Evolutionary conservation across 1,284 basidiomycete genomes (phyloP).

Genomic region (Microbotryum silenes-acaulis): DNA sequence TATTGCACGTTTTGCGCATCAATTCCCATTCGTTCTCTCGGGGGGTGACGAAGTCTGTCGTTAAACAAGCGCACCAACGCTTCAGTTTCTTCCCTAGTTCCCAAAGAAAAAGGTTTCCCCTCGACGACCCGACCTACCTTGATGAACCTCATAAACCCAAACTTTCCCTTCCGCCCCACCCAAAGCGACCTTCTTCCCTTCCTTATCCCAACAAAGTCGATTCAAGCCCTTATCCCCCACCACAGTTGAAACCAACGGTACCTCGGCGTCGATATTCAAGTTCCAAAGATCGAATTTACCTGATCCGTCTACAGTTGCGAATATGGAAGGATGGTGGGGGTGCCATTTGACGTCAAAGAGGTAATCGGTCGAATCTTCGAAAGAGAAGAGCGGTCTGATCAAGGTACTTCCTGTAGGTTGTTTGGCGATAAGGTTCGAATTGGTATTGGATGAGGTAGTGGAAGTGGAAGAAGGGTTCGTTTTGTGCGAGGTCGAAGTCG

Average conservation of each 20-base stretch:
- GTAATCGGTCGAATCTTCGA: slow-evolving; percentile 94
- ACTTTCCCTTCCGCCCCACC: slow-evolving; percentile 87
- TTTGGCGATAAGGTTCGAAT: slow-evolving; percentile 41
- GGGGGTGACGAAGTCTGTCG: slow-evolving; percentile 22
- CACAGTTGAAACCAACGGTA: slow-evolving; percentile 63
- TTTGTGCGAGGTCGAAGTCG: not conserved
- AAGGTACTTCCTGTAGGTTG: slow-evolving; percentile 40
- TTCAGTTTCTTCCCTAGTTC: no score
- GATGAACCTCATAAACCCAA: slow-evolving; percentile 79
- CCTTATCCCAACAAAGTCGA: slow-evolving; percentile 44
- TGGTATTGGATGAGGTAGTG: slow-evolving; percentile 41
- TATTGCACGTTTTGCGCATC: slow-evolving; percentile 21
- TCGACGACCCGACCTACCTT: not conserved
- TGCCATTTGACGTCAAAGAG: slow-evolving; percentile 99
- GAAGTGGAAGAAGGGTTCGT: not conserved
- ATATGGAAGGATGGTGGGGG: slow-evolving; percentile 84
- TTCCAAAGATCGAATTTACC: slow-evolving; percentile 97
- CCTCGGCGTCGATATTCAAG: slow-evolving; percentile 87
- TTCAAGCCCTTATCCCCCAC: slow-evolving; percentile 16
- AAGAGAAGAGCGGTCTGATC: slow-evolving; percentile 71
- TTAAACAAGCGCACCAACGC: no score
- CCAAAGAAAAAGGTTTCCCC: not conserved
- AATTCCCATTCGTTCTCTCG: slow-evolving; percentile 28
- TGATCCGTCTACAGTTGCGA: slow-evolving; percentile 86
- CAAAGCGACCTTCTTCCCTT: slow-evolving; percentile 71